Evolutionary conservation across 257 asterid species (phyloP), one percentile per base, ranked within the genome.

Genomic region (Lycium ferocissimum): DNA sequence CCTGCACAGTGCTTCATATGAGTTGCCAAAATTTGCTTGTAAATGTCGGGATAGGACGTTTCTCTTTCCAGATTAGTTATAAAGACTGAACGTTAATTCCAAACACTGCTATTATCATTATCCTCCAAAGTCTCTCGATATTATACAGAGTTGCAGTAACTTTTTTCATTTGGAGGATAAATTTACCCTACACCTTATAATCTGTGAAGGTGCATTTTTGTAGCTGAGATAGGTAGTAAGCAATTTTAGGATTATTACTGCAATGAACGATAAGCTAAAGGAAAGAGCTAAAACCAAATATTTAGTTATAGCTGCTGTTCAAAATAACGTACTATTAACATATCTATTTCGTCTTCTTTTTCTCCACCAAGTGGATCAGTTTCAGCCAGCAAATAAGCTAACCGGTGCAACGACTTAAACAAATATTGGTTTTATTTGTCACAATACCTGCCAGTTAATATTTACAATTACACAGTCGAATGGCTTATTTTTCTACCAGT

Each of bases 391-490:
- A n/a, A 45, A 43, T n/a, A 72, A 72, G 37, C 17, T 4, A n/a
- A 37, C 54, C 15, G 9, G 13, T 18, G 57, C 57, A 43, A 72
- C 5, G 15, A 53, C 49, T 26, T 7, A 8, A 49, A 75, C 10
- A 49, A 78, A 10, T 33, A 53, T 78, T 53, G 45, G 26, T 78
- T 53, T 53, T 26, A 62, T 78, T 53, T 53, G 33, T 53, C 40
- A 26, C 15, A 53, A 15, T 13, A 53, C 47, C 82, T 14, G 20
- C 65, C 82, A 35, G 81, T 66, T 56, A 45, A 69, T 83, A 83
- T 83, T 83, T 73, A 69, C 85, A 83, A 37, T 45, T 81, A 43
- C 65, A 53, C 43, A 57, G 35, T 49, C 22, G 43, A 56, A 51
- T 15, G 12, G 84, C 66, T 45, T 37, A 63, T 59, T 43, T 20